phyloP scores from a whole-genome alignment of 257 asterid species.

The Solanum raphanifolium region DNA sequence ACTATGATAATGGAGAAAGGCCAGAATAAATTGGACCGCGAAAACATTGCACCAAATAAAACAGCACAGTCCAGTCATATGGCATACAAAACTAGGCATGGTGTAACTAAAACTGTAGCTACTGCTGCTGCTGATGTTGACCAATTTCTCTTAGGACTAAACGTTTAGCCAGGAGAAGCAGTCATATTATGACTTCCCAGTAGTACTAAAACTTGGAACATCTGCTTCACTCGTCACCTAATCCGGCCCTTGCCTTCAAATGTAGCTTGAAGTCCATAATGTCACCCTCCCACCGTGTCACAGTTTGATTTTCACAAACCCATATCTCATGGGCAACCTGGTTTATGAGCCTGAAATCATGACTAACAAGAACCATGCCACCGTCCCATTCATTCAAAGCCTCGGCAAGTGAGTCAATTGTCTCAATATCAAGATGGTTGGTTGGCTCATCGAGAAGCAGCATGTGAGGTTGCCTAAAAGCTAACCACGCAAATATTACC shows the following conservation, averaged over 20 bases:
- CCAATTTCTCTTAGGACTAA: neutral
- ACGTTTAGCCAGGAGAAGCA: neutral
- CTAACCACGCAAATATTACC: conserved; percentile 94
- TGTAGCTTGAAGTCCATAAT: conserved; percentile 91
- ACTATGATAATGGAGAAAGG: neutral
- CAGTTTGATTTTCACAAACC: conserved; percentile 88
- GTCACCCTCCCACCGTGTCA: conserved; percentile 83
- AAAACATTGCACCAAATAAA: neutral
- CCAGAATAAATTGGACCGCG: neutral
- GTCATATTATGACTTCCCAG: neutral
- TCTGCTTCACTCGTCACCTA: conserved; percentile 21
- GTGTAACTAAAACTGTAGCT: neutral
- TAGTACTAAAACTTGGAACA: neutral
- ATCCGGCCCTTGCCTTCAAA: conserved; percentile 61
- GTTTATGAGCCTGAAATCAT: conserved; percentile 91
- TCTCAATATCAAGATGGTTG: conserved; percentile 93
- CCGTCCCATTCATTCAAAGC: conserved; percentile 98
- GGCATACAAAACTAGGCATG: neutral
- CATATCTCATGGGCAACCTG: conserved; percentile 97
- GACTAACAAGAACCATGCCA: conserved; percentile 95
- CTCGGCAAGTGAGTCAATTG: conserved; percentile 90
- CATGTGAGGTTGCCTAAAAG: conserved; percentile 86
- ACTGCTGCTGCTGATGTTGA: neutral
- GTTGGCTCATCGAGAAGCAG: conserved; percentile 92
- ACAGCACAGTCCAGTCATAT: neutral